phyloP scores from a whole-genome alignment of 2,329 filamentous ascomycete species.

The Xylaria sp. region DNA sequence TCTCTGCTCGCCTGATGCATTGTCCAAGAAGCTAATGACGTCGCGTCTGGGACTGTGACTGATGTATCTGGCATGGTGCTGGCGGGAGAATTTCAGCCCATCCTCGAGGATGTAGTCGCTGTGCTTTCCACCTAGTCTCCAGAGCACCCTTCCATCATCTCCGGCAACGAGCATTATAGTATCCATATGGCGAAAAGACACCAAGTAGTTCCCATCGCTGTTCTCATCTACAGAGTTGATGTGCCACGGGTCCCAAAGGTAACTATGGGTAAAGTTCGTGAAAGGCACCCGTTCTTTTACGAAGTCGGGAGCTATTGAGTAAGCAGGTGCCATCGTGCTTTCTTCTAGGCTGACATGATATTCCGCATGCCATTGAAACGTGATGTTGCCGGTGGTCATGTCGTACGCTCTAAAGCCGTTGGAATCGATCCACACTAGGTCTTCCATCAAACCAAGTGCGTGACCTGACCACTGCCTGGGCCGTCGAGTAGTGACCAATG shows the following conservation, averaged over 20 bases:
- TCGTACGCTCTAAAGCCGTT: constrained; percentile 25
- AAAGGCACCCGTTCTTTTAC: constrained; percentile 22
- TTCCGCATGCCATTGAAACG: constrained; percentile 27
- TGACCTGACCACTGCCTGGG: constrained; percentile 18
- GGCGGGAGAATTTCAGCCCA: constrained; percentile 20
- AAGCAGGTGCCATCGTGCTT: constrained; percentile 17
- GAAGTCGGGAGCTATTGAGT: constrained; percentile 1
- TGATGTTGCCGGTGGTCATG: constrained; percentile 24
- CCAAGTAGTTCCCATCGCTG: constrained; percentile 21
- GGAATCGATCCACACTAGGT: constrained; percentile 27
- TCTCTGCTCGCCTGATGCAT: constrained; percentile 18
- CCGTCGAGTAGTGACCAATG: constrained; percentile 16
- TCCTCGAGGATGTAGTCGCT: constrained; percentile 25
- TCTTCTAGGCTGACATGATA: constrained; percentile 20
- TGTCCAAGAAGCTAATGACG: constrained; percentile 28
- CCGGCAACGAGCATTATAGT: constrained; percentile 28
- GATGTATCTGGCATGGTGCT: constrained; percentile 22
- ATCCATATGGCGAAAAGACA: constrained; percentile 24
- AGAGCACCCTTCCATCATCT: constrained; percentile 26
- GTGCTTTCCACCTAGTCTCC: constrained; percentile 24
- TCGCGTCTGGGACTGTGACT: constrained; percentile 21
- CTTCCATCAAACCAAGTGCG: constrained; percentile 25
- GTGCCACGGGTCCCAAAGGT: constrained; percentile 27
- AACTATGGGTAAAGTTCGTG: constrained; percentile 20
- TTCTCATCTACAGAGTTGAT: constrained; percentile 26